Base-by-base conservation (phyloP, 176 grass and related monocot genomes). In the Avena insularis region DNA sequence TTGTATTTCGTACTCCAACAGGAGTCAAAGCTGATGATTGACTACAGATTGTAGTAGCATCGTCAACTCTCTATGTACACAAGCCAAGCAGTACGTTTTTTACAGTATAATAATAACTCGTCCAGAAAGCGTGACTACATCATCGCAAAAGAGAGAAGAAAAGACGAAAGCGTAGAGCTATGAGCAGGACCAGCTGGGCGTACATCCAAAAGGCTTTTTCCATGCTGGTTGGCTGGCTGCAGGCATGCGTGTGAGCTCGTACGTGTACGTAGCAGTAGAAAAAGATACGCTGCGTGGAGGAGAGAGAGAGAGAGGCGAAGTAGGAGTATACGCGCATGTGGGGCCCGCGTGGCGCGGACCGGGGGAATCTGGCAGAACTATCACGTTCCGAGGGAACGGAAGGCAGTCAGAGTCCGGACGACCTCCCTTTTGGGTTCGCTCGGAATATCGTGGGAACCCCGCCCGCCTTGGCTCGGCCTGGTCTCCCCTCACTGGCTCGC, bases 331-430 rank as follows among this genome's bases (percentile, higher is more conserved):
- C 57, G 14, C 58, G 81, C 82, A 64, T 57, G 90, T 64, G 90
- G 83, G 0, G n/a, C 78, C 69, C 54, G 90, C 54, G 64, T 78
- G 86, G 69, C 27, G 86, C 82, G 90, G 82, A 65, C 90, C 71
- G 67, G 67, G 47, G 90, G 90, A 95, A 92, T 95, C 93, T 95
- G 85, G 88, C 85, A 90, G 85, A 90, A 92, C 79, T 67, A 88
- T 90, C 90, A 90, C 88, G 90, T 90, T 92, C 90, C 78, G 71
- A 88, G 78, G 85, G 84, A 50, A 94, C 79, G 72, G 62, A 86
- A 47, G 27, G 20, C 10, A 76, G 76, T 83, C 86, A 83, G 90
- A 43, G 56, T 23, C 78, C 16, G 88, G 64, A 51, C 79, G 29
- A 25, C 5, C 29, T 0, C 5, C 16, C 88, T 27, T 82, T 85